Conservation (phyloP, 208 protist species). For the Leptomonas pyrrhocoris region DNA sequence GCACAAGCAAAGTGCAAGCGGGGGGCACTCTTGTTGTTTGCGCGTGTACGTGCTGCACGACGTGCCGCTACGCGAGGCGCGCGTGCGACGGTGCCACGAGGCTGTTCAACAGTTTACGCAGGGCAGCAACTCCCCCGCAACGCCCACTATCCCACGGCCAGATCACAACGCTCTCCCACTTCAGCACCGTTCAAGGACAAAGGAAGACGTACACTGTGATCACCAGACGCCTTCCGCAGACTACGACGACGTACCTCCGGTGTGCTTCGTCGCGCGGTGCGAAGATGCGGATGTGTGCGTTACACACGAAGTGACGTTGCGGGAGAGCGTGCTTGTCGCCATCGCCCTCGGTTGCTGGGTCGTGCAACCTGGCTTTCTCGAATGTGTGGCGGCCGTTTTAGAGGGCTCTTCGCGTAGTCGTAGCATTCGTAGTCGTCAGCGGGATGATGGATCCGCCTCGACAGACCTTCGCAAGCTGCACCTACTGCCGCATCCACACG, state of each 20-base stretch:
- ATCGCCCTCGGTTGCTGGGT: constrained; percentile 64
- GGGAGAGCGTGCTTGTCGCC: constrained; percentile 75
- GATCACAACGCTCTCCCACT: neutral
- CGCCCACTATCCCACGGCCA: neutral
- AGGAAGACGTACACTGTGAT: neutral
- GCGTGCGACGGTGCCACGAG: constrained; percentile 28
- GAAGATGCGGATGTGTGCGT: constrained; percentile 67
- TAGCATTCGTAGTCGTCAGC: neutral
- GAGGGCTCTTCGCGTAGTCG: neutral
- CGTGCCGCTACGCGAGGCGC: constrained; percentile 29
- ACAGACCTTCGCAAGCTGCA: neutral
- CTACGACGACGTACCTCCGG: neutral
- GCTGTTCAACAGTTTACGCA: constrained; percentile 7
- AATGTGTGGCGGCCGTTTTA: constrained; percentile 30
- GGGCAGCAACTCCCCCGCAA: neutral
- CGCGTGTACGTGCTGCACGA: constrained; percentile 50
- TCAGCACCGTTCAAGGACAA: neutral
- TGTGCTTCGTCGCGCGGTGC: constrained; percentile 34
- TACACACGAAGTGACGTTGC: constrained; percentile 61
- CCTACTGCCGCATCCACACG: neutral
- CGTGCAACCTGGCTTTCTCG: constrained; percentile 47
- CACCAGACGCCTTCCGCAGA: neutral
- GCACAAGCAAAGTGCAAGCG: neutral
- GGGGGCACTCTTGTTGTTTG: neutral
- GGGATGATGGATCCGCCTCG: neutral